phyloP scores from a whole-genome alignment of 257 asterid genomes.

The Avicennia marina region DNA sequence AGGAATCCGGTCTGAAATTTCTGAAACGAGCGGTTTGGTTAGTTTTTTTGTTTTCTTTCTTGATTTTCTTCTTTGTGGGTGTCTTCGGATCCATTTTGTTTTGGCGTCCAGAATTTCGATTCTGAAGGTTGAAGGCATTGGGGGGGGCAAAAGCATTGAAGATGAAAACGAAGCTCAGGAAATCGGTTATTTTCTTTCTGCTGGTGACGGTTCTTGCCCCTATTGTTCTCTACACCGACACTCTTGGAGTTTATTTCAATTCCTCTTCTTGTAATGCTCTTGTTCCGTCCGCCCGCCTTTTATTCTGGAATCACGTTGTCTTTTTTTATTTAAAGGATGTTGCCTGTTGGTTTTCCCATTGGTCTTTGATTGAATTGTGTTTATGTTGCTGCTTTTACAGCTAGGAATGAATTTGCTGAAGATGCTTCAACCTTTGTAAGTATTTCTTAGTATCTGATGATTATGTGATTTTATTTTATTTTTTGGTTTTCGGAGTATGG shows the following conservation, averaged over 20 bases:
- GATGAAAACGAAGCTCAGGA: conserved; percentile 52
- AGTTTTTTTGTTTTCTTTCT: not conserved
- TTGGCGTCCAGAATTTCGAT: conserved; percentile 6
- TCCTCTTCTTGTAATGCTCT: conserved; percentile 48
- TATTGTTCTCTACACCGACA: conserved; percentile 63
- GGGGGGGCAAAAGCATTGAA: conserved; percentile 1
- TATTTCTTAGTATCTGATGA: conserved; percentile 5
- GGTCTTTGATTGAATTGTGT: not conserved
- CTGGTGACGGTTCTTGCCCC: conserved; percentile 69
- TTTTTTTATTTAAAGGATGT: not conserved
- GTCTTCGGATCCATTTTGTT: not conserved
- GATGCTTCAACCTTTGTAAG: conserved; percentile 76
- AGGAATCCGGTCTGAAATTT: not conserved
- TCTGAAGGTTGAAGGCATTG: conserved; percentile 4
- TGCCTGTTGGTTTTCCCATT: not conserved
- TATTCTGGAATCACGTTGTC: not conserved
- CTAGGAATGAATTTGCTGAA: conserved; percentile 52
- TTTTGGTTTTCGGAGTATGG: not conserved
- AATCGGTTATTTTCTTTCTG: conserved; percentile 51
- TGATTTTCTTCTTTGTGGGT: conserved; percentile 14
- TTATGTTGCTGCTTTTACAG: conserved; percentile 33
- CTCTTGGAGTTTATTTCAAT: conserved; percentile 43
- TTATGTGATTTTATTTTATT: not conserved
- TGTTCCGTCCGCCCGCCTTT: not conserved
- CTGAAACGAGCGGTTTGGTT: not conserved